Conservation (phyloP, 2,329 filamentous ascomycete genomes). For the Arthroderma sp. region DNA sequence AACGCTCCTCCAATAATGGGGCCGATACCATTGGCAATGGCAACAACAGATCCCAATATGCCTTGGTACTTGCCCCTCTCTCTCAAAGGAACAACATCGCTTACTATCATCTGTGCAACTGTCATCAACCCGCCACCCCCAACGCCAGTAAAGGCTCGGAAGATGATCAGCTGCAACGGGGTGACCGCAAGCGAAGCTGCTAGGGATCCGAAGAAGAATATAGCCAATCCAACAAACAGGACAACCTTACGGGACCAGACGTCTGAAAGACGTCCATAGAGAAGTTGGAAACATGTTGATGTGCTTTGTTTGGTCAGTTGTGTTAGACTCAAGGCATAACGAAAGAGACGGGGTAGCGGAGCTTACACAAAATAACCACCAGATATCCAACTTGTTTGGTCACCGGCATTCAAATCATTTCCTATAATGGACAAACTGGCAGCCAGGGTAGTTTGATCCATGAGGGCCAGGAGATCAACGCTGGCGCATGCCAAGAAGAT, state of each 20-base stretch:
- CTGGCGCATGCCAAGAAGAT: constrained; percentile 46
- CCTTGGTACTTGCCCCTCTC: constrained; percentile 51
- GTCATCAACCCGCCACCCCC: constrained; percentile 48
- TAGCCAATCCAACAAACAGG: constrained; percentile 33
- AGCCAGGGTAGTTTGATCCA: constrained; percentile 46
- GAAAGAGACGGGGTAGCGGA: neutral
- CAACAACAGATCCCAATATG: constrained; percentile 36
- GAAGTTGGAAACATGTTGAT: constrained; percentile 17
- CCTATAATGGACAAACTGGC: constrained; percentile 43
- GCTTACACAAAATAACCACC: constrained; percentile 45
- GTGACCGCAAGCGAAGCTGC: constrained; percentile 45
- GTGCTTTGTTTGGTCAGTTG: neutral
- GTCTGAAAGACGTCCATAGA: constrained; percentile 50
- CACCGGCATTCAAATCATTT: constrained; percentile 36
- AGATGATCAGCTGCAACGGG: constrained; percentile 45
- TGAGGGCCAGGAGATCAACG: constrained; percentile 42
- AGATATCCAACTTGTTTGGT: constrained; percentile 43
- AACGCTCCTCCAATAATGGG: constrained; percentile 42
- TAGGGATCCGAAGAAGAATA: constrained; percentile 43
- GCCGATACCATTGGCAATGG: constrained; percentile 42
- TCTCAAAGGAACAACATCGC: constrained; percentile 46
- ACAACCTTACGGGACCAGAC: constrained; percentile 48
- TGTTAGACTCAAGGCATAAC: neutral
- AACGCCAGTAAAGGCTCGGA: constrained; percentile 47
- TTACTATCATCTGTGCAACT: constrained; percentile 48